Conservation (phyloP, 176 grass and related monocot species). For the Aegilops speltoides region DNA sequence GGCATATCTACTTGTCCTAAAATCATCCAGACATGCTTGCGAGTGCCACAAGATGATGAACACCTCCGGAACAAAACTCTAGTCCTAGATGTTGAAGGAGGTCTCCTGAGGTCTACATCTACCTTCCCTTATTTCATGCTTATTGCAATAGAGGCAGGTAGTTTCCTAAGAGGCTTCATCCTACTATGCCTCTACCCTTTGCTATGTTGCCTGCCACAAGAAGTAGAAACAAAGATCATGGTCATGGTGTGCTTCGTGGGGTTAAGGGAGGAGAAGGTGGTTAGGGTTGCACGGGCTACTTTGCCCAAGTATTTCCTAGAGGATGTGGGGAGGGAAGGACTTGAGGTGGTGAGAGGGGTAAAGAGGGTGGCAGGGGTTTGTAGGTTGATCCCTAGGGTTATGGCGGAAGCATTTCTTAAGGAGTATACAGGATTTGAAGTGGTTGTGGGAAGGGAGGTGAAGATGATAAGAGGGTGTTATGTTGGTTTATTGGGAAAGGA, state of each 20-base stretch:
- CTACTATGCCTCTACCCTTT: slow-evolving; percentile 61
- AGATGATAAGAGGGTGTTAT: slow-evolving; percentile 58
- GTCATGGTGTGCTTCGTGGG: slow-evolving; percentile 63
- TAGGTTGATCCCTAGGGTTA: slow-evolving; percentile 61
- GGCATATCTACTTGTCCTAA: slow-evolving; percentile 11
- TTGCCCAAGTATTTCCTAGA: slow-evolving; percentile 80
- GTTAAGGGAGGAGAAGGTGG: slow-evolving; percentile 46
- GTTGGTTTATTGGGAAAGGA: slow-evolving; percentile 48
- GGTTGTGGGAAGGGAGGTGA: slow-evolving; percentile 71
- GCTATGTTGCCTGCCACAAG: slow-evolving; percentile 44
- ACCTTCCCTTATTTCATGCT: slow-evolving; percentile 85
- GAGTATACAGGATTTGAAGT: slow-evolving; percentile 56
- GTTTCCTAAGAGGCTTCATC: slow-evolving; percentile 67
- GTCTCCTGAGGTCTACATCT: slow-evolving; percentile 58
- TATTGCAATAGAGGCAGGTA: slow-evolving; percentile 76
- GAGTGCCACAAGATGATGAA: slow-evolving; percentile 8
- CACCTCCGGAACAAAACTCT: slow-evolving; percentile 41
- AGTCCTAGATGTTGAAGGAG: slow-evolving; percentile 74
- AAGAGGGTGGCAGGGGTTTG: slow-evolving; percentile 46
- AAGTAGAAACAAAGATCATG: slow-evolving; percentile 50
- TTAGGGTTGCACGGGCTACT: slow-evolving; percentile 48
- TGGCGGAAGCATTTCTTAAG: slow-evolving; percentile 67
- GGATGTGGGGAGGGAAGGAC: slow-evolving; percentile 65
- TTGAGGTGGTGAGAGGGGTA: slow-evolving; percentile 34
- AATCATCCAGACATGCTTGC: slow-evolving; percentile 25